Evolutionary conservation across 768 basidiomycete genomes (phyloP), one percentile per base, ranked within the genome.

Genomic region (Boletus bicolor): DNA sequence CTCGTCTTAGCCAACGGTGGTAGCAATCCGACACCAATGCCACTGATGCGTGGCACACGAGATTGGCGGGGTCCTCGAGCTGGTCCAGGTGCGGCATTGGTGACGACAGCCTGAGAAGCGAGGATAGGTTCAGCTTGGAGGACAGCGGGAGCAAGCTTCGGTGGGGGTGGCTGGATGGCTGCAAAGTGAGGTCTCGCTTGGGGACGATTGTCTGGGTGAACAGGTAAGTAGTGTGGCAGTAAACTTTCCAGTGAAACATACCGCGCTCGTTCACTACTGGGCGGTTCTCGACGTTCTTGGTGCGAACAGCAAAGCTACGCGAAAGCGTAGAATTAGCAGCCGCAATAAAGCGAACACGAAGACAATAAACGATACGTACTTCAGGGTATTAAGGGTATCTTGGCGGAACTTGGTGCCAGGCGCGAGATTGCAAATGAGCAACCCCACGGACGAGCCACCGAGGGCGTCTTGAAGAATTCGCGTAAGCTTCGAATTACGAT

Each of bases 381-480:
- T 93, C n/a, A 96, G 77, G 5, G 93, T 95, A 68, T 94, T 93
- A 15, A 94, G 76, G 5, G 92, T 93, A 71, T 95, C 93, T 68
- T 90, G 85, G 52, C 89, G 77, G 61, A 92, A 93, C 68, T 85
- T 92, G 35, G 73, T 73, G 1, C 89, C 90, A 15, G 93, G 92
- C 10, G 93, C 89, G 9, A 96, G 75, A 62, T 93, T 93, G 70
- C 91, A 93, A 34, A 96, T 90, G 41, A 95, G 75, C 21, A 95
- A 73, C 2, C 89, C 89, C 10, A 90, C 78, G 0, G 89, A 87
- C 2, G 82, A 78, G 12, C 93, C 93, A 21, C 91, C 91, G 1
- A 96, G 82, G 0, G 92, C 91, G 58, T 93, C 91, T 85, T 94
- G 91, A 1, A 96, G 79, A 49, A 95, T 85, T 26, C 93, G 78